Conservation (phyloP, 2,329 filamentous ascomycete species). For the Dothidotthia symphoricarpi region DNA sequence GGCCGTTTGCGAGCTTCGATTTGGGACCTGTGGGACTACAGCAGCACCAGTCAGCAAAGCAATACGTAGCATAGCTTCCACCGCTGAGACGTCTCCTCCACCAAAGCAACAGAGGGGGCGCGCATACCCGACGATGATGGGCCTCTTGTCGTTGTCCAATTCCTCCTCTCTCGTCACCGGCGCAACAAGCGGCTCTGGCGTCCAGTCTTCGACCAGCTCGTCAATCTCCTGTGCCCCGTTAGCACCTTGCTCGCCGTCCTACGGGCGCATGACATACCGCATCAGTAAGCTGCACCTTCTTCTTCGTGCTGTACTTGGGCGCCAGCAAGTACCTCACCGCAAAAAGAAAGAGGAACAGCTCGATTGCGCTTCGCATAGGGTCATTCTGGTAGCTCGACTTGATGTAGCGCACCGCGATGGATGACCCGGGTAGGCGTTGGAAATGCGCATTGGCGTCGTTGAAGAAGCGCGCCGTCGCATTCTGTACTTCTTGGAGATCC, state of each 20-base stretch:
- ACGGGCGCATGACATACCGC: conserved; percentile 53
- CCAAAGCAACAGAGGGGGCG: conserved; percentile 14
- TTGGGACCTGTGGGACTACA: conserved; percentile 82
- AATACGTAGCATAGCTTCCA: too few species aligned
- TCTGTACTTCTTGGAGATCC: conserved; percentile 58
- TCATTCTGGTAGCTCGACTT: conserved; percentile 98
- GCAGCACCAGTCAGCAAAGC: conserved; percentile 11
- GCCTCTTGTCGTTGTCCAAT: conserved; percentile 77
- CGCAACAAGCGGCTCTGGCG: conserved; percentile 83
- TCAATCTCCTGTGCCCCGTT: conserved; percentile 71
- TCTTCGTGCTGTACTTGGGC: conserved; percentile 87
- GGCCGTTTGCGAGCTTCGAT: conserved; percentile 81
- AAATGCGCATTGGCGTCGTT: conserved; percentile 64
- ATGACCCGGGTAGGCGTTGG: conserved; percentile 88
- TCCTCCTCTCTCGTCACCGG: conserved; percentile 73
- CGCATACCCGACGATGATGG: conserved; percentile 79
- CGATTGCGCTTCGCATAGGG: conserved; percentile 87
- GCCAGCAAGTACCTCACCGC: conserved; percentile 90
- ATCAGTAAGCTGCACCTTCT: conserved; percentile 83
- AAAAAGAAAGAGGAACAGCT: conserved; percentile 91
- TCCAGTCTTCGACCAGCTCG: conserved; percentile 94
- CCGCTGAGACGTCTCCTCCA: too few species aligned
- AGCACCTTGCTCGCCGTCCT: conserved; percentile 5
- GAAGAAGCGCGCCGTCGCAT: conserved; percentile 54
- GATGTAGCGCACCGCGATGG: conserved; percentile 92